phyloP scores from a whole-genome alignment of 306 rosid genomes.

The Dryas alaskensis region DNA sequence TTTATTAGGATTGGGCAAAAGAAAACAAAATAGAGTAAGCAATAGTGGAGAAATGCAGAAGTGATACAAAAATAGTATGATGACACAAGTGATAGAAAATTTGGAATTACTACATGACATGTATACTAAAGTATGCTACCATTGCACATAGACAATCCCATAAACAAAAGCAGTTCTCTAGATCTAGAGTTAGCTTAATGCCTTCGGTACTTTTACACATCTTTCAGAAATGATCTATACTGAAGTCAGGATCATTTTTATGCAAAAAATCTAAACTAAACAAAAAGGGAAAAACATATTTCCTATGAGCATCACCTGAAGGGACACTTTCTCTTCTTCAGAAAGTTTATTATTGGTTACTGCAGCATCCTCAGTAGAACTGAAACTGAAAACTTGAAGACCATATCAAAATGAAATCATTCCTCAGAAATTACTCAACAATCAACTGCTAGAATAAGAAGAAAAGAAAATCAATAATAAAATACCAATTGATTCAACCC shows the following conservation, averaged over 20 bases:
- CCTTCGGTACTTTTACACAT: neutral
- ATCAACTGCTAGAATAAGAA: constrained; percentile 14
- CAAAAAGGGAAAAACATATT: neutral
- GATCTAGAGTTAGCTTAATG: neutral
- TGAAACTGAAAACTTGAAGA: constrained; percentile 47
- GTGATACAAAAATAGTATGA: neutral
- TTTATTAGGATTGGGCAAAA: neutral
- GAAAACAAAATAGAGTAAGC: neutral
- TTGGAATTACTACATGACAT: neutral
- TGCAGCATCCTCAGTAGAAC: constrained; percentile 57
- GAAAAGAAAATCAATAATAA: neutral
- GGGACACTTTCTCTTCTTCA: constrained; percentile 60
- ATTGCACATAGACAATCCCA: no score
- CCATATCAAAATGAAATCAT: constrained; percentile 30
- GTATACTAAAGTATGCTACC: no score
- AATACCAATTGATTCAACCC: constrained; percentile 1
- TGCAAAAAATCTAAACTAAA: neutral
- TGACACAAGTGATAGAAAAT: neutral
- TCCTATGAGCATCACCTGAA: constrained; percentile 57
- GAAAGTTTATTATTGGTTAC: constrained; percentile 57
- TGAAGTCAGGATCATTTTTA: neutral
- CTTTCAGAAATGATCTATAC: neutral
- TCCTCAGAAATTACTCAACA: constrained; percentile 24
- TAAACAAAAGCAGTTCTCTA: neutral
- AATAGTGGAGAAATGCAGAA: neutral